phyloP scores from a whole-genome alignment of 192 early-diverging fungal genomes.

The Podila verticillata region DNA sequence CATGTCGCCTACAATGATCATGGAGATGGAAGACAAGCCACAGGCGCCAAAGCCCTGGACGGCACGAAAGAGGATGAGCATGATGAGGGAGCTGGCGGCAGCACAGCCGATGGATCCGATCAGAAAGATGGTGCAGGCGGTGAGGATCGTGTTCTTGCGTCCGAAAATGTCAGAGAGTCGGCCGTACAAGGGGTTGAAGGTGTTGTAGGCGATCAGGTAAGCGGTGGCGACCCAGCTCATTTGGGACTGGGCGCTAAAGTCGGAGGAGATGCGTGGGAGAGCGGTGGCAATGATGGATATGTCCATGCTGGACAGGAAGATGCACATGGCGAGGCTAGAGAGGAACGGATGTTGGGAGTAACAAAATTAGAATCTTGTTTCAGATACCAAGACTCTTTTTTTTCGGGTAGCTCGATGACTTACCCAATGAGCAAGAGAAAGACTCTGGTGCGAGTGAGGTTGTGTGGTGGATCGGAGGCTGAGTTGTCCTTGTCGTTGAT shows the following conservation, averaged over 20 bases:
- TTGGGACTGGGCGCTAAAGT: conserved; percentile 70
- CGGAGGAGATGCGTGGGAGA: conserved; percentile 73
- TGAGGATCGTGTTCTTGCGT: conserved; percentile 44
- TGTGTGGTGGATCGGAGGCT: neutral
- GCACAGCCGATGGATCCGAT: conserved; percentile 58
- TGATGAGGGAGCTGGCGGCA: conserved; percentile 53
- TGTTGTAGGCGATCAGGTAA: conserved; percentile 75
- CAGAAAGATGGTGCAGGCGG: conserved; percentile 42
- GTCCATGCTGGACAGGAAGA: conserved; percentile 78
- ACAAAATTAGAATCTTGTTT: neutral
- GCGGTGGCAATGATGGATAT: conserved; percentile 87
- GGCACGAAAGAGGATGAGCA: conserved; percentile 75
- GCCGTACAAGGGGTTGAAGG: conserved; percentile 83
- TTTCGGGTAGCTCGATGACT: neutral
- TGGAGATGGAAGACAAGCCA: conserved; percentile 73
- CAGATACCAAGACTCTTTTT: neutral
- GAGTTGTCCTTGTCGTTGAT: neutral
- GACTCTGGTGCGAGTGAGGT: neutral
- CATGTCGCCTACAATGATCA: conserved; percentile 87
- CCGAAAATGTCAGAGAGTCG: conserved; percentile 81
- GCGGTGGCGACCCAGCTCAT: conserved; percentile 86
- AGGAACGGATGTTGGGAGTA: neutral
- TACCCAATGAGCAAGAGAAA: neutral
- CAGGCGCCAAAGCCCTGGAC: conserved; percentile 86
- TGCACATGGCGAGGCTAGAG: neutral